Base-by-base conservation (phyloP, 139 green algal genomes). In the Trebouxia sp. region DNA sequence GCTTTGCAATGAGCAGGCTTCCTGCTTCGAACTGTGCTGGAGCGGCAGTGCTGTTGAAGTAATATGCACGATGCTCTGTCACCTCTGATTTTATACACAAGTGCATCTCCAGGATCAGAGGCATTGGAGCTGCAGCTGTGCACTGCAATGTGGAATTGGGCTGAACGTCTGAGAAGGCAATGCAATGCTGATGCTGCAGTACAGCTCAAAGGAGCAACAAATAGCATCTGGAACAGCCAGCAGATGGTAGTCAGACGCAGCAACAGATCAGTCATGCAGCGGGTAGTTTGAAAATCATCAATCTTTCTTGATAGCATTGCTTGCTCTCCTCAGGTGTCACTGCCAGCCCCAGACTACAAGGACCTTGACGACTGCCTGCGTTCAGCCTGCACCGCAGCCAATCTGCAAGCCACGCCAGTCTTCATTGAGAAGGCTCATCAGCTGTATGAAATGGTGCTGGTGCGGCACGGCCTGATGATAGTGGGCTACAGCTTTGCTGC, bases 391-490 rank as follows among this genome's bases (percentile, higher is more conserved):
- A 47, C 28, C 11, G 69, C 79, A 41, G 28, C 83, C 15, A 90
- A 90, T 43, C 79, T 94, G 75, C 84, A 94, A 83, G 80, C 90
- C n/a, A 84, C 91, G 30, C 82, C 89, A 47, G 70, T 83, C 24
- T 95, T 96, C 84, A 84, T 96, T 35, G 88, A 92, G 39, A 96
- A 96, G 86, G 82, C 88, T 12, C 84, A 90, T 42, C 90, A 96
- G 85, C 90, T 96, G 66, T 96, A 96, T 85, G 92, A 96, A 86
- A 88, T 90, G 85, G 87, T 90, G 58, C 78, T 89, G 37, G 89
- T 75, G 43, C 83, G 83, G 20, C 83, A 86, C 26, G 83, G 83
- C 38, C 78, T 86, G 17, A 86, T 86, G 87, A 35, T 91, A 14
- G 87, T 91, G 10, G 87, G 87, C 9, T 39, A 87, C 41, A 88